Evolutionary conservation across 345 rosid genomes (phyloP).

Genomic region (Linum usitatissimum): DNA sequence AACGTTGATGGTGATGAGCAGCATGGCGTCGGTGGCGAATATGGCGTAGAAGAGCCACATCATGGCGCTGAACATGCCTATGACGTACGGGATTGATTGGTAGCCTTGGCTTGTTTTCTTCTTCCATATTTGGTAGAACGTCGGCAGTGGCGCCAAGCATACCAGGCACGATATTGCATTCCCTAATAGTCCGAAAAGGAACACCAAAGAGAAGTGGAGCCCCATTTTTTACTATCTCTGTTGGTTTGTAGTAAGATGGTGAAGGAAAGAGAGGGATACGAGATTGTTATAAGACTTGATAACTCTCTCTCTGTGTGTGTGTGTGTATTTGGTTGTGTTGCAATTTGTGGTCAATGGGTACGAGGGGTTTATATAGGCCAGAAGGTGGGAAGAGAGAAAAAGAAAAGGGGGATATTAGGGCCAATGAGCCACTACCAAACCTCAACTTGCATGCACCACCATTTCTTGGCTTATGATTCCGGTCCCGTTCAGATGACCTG

Average conservation of each 20-base stretch:
- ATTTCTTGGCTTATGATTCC: background rate
- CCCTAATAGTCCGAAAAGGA: conserved; percentile 23
- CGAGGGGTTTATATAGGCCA: background rate
- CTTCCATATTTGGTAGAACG: conserved; percentile 22
- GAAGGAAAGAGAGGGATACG: too few species aligned
- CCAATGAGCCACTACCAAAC: background rate
- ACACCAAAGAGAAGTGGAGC: conserved; percentile 11
- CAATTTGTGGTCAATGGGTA: background rate
- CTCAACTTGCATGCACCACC: background rate
- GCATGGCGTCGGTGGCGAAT: conserved; percentile 15
- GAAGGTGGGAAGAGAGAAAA: background rate
- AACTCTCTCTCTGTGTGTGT: too few species aligned
- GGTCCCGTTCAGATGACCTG: too few species aligned
- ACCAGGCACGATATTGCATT: conserved; percentile 19
- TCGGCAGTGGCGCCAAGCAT: conserved; percentile 25
- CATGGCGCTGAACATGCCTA: conserved; percentile 26
- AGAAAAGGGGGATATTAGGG: background rate
- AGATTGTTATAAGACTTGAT: too few species aligned
- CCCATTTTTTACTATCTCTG: conserved; percentile 3
- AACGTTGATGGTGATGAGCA: conserved; percentile 21
- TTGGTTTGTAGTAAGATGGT: too few species aligned
- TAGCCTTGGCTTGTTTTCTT: conserved; percentile 26
- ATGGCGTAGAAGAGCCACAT: conserved; percentile 24
- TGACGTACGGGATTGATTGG: conserved; percentile 22
- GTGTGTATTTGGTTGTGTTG: background rate